Evolutionary conservation across 352 stramenopile species (phyloP).

Genomic region (Globisporangium cederbergense): DNA sequence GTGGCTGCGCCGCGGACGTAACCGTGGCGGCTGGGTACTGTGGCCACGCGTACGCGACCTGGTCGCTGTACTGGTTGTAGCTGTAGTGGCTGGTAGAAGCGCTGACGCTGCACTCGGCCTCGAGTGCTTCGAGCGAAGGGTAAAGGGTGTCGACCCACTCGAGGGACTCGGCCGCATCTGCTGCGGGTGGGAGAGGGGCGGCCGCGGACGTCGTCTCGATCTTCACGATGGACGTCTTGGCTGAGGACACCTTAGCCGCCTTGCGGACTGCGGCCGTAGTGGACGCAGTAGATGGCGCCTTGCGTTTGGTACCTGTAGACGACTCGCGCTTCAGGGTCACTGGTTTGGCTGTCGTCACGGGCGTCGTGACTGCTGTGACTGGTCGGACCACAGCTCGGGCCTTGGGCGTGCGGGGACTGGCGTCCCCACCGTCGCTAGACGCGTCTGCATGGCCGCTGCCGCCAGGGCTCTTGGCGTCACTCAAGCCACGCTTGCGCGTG

Average conservation of each 20-base stretch:
- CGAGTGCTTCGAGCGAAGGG: conserved; percentile 39
- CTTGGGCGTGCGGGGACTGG: conserved; percentile 16
- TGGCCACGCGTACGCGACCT: conserved; percentile 13
- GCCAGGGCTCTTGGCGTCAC: conserved; percentile 14
- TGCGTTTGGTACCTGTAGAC: conserved; percentile 11
- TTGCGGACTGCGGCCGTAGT: not conserved
- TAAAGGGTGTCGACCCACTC: conserved; percentile 72
- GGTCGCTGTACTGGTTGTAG: conserved; percentile 3
- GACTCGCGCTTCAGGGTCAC: conserved; percentile 8
- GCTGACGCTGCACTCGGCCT: conserved; percentile 18
- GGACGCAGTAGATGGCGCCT: not conserved
- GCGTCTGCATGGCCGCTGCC: not conserved
- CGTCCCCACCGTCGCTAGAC: not conserved
- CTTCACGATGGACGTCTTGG: conserved; percentile 4
- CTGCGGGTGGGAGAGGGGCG: not conserved
- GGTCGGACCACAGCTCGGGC: not conserved
- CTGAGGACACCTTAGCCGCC: conserved; percentile 4
- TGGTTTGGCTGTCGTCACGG: not conserved
- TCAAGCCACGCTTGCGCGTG: conserved; percentile 47
- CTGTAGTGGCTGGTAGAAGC: not conserved
- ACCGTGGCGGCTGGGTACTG: conserved; percentile 3
- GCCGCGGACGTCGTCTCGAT: conserved; percentile 2
- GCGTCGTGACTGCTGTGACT: not conserved
- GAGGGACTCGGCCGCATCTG: conserved; percentile 19
- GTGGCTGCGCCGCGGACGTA: not conserved